These are phyloP conservation scores for Penicillium sp. DNA, from an alignment of 2,329 filamentous ascomycete genomes.

Conservation along the genomic window DNA sequence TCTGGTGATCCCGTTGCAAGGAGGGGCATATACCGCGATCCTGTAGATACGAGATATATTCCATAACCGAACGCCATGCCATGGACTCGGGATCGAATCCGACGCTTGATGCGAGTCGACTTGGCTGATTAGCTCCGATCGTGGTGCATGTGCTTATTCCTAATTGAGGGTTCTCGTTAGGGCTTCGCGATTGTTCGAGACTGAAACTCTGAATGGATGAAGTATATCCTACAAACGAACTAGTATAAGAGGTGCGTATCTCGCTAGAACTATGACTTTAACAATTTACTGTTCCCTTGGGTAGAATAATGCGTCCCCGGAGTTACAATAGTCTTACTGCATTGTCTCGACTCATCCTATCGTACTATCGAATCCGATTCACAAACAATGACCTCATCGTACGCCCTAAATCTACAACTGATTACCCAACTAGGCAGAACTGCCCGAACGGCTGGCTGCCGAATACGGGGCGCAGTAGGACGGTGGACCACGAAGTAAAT, in stretches of 20 bases:
- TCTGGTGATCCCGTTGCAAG: background rate
- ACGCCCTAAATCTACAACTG: background rate
- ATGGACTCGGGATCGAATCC: background rate
- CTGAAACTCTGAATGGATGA: too few species aligned
- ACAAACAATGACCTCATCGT: background rate
- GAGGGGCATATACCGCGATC: background rate
- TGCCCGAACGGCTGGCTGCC: background rate
- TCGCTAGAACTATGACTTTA: too few species aligned
- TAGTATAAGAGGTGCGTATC: too few species aligned
- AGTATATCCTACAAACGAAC: too few species aligned
- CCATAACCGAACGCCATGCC: background rate
- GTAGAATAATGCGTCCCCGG: too few species aligned
- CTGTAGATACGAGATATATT: background rate
- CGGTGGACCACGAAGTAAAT: too few species aligned
- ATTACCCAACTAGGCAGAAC: background rate
- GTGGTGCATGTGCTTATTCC: background rate
- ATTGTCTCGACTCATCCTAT: background rate
- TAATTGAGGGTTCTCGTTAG: background rate
- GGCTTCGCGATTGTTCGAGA: too few species aligned
- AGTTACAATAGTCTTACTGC: background rate
- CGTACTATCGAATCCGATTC: background rate
- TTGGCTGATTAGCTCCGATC: background rate
- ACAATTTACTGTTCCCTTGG: too few species aligned
- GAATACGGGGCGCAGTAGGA: background rate
- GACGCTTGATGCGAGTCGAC: background rate